These are phyloP conservation scores for Sphaceloma murrayae DNA, from an alignment of 2,329 filamentous ascomycete species.

Conservation along the genomic window DNA sequence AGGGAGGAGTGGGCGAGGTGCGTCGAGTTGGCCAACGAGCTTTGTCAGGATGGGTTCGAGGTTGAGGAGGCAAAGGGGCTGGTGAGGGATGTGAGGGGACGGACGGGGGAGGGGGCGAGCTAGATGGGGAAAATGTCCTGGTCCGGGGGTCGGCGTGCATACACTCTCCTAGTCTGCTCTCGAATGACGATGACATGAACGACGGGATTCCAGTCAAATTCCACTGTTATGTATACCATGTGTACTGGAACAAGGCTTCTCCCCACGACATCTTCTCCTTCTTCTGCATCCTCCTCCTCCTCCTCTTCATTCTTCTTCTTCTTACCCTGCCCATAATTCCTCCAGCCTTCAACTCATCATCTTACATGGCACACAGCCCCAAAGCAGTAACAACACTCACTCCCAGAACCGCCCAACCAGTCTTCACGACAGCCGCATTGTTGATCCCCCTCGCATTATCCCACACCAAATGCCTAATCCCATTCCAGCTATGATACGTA, in stretches of 20 bases:
- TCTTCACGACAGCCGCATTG: constrained; percentile 55
- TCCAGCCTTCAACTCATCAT: background rate
- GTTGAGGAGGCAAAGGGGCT: constrained; percentile 94
- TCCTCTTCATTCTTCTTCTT: background rate
- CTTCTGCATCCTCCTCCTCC: background rate
- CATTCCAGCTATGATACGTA: constrained; percentile 59
- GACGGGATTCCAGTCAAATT: too few relatives aligned
- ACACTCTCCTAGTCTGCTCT: too few relatives aligned
- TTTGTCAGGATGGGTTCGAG: constrained; percentile 92
- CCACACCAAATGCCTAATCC: constrained; percentile 63
- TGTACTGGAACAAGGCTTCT: constrained; percentile 6
- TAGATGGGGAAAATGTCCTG: background rate
- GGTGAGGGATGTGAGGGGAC: constrained; percentile 72
- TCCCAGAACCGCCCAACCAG: constrained; percentile 55
- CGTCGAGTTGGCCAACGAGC: constrained; percentile 72
- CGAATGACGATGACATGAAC: too few relatives aligned
- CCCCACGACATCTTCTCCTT: background rate
- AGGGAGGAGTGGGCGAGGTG: constrained; percentile 66
- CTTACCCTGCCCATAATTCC: too few relatives aligned
- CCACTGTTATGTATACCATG: background rate
- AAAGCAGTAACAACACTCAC: constrained; percentile 43
- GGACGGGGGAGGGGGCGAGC: constrained; percentile 45
- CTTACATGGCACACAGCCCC: constrained; percentile 35
- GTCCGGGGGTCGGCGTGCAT: background rate
- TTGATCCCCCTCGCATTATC: constrained; percentile 53